Percentiles rank a stretch among this genome's conserved stretches.
These are phyloP conservation scores for Chimonanthus praecox DNA, from an alignment of 164 flowering plant genomes.

Conservation along the genomic window DNA sequence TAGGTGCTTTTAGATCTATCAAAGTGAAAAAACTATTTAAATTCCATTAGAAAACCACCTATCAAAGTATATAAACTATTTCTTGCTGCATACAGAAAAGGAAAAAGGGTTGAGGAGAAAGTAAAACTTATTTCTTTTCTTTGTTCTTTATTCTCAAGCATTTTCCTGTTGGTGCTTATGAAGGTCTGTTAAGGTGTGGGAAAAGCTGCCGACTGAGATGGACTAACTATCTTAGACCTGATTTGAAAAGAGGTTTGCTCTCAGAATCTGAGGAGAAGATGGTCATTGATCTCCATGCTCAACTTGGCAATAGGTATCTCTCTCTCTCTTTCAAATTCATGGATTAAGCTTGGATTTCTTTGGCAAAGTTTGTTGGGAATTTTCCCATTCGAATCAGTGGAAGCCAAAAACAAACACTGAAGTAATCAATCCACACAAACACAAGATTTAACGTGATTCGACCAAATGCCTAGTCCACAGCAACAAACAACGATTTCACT, in stretches of 20 bases:
- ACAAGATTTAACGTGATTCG: too few relatives aligned
- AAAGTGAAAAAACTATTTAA: too few relatives aligned
- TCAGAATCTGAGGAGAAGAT: constrained; percentile 57
- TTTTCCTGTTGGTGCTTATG: constrained; percentile 6
- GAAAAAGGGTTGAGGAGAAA: neutral
- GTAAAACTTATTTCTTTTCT: neutral
- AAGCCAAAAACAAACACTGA: too few relatives aligned
- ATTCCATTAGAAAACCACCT: neutral
- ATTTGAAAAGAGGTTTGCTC: constrained; percentile 59
- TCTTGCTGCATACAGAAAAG: neutral
- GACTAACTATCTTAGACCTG: constrained; percentile 71
- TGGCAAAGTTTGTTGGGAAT: neutral
- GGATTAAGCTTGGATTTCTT: neutral
- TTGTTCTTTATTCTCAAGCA: neutral
- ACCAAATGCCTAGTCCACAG: too few relatives aligned
- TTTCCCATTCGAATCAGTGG: too few relatives aligned
- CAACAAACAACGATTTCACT: too few relatives aligned
- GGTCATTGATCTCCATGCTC: constrained; percentile 67
- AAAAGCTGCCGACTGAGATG: constrained; percentile 66
- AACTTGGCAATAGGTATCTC: constrained; percentile 56
- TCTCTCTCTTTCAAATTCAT: neutral
- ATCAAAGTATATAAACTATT: neutral
- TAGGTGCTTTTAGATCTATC: neutral
- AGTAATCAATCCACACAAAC: too few relatives aligned
- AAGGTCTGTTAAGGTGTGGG: constrained; percentile 63